Evolutionary conservation across 2,329 filamentous ascomycete species (phyloP), one percentile per base, ranked within the genome.

Genomic region (Cladorrhinum sp.): DNA sequence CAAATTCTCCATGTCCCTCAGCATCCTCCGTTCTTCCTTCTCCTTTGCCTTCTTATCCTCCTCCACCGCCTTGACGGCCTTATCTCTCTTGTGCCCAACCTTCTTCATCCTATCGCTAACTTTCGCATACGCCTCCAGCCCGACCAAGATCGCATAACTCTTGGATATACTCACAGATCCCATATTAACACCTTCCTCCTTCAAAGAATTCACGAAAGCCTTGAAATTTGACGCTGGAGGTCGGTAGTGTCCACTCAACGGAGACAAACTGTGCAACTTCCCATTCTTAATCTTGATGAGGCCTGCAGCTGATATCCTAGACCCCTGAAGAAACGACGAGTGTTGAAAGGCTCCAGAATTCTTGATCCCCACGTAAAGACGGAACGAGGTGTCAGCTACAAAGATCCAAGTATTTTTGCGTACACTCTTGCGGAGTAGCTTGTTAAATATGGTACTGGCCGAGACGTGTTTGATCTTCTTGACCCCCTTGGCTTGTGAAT

Each of bases 371-470:
- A 96, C 86, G 72, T 96, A 96, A 0, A 96, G 79, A 0, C 90
- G 85, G 72, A 93, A 95, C 1, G 85, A 88, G 1, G 91, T 93
- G 74, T 96, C 92, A 23, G 90, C 89, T 7, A 93, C 92, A 69
- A 96, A 97, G 65, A 96, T 96, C 93, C 93, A 96, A 3, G 90
- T 95, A 69, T 93, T 93, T 64, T 92, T 92, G 73, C 87, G 90
- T 41, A 92, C 89, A 0, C 89, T 87, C 65, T 91, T 89, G 62
- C 90, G 85, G 16, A 95, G 80, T 5, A 96, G 79, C 64, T 90
- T 89, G 73, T 95, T 91, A 72, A 93, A 84, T 2, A 96, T 81
- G 0, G 88, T 87, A 0, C 88, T 85, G 6, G 87, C 84, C 4
- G 83, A 88, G 2, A 91, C 77, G 68, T 90, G 83, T 20, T 89